Evolutionary conservation across 2,329 filamentous ascomycete genomes (phyloP).

Genomic region (Neofusicoccum sp.): DNA sequence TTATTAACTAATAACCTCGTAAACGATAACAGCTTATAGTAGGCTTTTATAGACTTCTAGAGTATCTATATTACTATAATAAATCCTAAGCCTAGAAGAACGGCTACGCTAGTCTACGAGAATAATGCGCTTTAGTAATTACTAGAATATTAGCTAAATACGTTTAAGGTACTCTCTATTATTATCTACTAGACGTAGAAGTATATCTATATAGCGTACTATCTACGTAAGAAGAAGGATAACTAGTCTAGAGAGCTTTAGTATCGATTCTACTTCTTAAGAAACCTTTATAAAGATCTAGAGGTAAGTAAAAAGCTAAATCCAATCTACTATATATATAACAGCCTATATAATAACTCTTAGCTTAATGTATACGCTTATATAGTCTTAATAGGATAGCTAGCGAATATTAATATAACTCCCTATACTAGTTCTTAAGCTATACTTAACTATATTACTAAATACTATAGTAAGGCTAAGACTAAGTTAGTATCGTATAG

Average conservation of each 20-base stretch:
- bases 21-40: background rate
- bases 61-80: background rate
- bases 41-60: background rate
- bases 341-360: background rate
- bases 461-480: too few species aligned
- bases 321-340: background rate
- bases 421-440: too few species aligned
- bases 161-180: background rate
- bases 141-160: background rate
- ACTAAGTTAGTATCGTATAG: too few species aligned
- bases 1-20: background rate
- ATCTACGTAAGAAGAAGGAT: background rate
- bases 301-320: background rate
- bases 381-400: background rate
- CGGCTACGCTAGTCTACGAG: background rate
- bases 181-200: background rate
- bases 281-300: background rate
- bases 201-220: background rate
- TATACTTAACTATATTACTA: too few species aligned
- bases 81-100: background rate
- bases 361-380: background rate
- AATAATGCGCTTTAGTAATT: background rate
- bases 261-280: background rate
- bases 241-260: background rate
- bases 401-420: too few species aligned